Base-by-base conservation (phyloP, 306 rosid genomes). In the Trifolium fragiferum region DNA sequence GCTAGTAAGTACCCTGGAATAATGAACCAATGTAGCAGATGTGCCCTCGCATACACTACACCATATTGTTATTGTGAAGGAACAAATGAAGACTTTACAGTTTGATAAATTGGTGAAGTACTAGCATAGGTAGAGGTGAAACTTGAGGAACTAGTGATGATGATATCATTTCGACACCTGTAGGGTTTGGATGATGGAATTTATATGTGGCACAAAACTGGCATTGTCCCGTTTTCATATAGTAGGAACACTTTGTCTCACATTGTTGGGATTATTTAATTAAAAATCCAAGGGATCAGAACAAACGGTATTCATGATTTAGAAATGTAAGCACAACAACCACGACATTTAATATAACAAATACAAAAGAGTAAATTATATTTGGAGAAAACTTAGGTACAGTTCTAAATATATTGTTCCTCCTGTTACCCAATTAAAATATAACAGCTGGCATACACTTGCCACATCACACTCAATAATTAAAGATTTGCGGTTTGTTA, bases 201-300 rank as follows among this genome's bases (percentile, higher is more conserved):
- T 95, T 95, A 86, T 98, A 95, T 10, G 93, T 89, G 14, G 85
- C 77, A 55, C 97, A 96, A 66, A 95, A 95, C 86, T 91, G 92
- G 90, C 99, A 95, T 72, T 86, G 96, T 62, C 98, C 97, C 16
- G 90, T 95, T 85, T 95, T 95, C 83, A 85, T 86, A 78, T 95
- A 95, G 87, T 92, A 92, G 18, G 99, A 89, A 76, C 99, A 95
- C 80, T 94, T 97, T 81, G 88, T 90, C 80, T 94, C 95, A 66
- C 99, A 96, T 97, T 94, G 89, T 78, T 50, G 73, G 68, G 21
- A 68, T 78, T 59, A 21, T 21, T 10, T 5, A 5, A 25, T 14
- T 9, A 79, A 82, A 66, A 73, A 14, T 9, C 62, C 76, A 50
- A 66, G 46, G n/a, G n/a, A 53, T 66, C 15, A 12, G 70, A 79